Conservation (phyloP, 768 basidiomycete species). For the Suillus subaureus region DNA sequence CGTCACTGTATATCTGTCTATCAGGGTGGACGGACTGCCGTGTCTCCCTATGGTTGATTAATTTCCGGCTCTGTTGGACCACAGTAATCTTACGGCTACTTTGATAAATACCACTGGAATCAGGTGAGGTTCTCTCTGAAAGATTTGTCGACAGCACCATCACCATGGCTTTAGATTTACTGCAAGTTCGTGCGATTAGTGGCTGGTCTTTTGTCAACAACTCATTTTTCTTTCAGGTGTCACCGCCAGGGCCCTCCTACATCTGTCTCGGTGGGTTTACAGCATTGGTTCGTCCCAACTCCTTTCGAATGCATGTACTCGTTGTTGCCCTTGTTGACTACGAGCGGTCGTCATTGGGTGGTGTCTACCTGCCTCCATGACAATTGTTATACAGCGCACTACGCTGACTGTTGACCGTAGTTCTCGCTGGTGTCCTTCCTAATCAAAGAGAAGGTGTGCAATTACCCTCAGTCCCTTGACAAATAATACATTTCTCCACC, state of each 20-base stretch:
- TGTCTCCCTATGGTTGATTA: not conserved
- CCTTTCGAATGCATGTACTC: not conserved
- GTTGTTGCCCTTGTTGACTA: not conserved
- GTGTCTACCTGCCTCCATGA: not conserved
- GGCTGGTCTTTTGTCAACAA: constrained; percentile 15
- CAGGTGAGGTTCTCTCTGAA: not conserved
- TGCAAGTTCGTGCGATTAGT: constrained; percentile 26
- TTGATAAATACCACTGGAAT: not conserved
- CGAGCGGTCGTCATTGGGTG: not conserved
- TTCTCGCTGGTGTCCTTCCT: constrained; percentile 85
- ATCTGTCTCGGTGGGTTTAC: constrained; percentile 62
- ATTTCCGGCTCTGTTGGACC: not conserved
- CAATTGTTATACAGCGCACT: no score
- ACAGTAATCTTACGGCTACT: not conserved
- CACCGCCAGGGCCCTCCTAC: constrained; percentile 56
- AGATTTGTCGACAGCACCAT: not conserved
- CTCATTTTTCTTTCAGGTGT: constrained; percentile 44
- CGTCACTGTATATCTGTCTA: not conserved
- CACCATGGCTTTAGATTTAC: constrained; percentile 23
- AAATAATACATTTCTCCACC: not conserved
- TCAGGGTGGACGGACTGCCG: not conserved
- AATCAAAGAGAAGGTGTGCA: constrained; percentile 75
- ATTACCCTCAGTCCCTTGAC: no score
- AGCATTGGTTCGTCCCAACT: constrained; percentile 40
- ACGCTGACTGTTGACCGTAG: constrained; percentile 37